Conservation (phyloP, 768 basidiomycete genomes). For the Epithele typhae region DNA sequence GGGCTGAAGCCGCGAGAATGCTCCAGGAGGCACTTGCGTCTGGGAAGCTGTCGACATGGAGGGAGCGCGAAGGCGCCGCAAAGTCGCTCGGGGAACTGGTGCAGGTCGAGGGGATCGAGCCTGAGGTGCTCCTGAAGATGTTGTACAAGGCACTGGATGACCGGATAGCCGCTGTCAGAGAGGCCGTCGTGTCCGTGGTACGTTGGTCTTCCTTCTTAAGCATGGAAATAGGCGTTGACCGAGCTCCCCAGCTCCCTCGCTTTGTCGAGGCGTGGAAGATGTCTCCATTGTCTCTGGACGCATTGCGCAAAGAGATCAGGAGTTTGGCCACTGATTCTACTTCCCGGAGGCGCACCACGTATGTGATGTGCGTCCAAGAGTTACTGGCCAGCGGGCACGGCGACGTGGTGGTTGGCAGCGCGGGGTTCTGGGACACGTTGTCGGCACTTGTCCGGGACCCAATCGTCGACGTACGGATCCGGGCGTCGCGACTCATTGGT, state of each 20-base stretch:
- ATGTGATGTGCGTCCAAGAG: conserved; percentile 67
- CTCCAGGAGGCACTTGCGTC: conserved; percentile 50
- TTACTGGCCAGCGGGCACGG: conserved; percentile 38
- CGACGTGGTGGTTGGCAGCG: conserved; percentile 34
- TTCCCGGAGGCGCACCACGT: conserved; percentile 41
- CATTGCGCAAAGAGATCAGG: conserved; percentile 12
- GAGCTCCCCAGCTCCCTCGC: conserved; percentile 10
- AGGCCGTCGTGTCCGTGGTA: conserved; percentile 64
- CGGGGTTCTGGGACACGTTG: conserved; percentile 53
- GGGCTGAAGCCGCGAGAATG: conserved; percentile 37
- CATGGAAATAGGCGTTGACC: too few relatives aligned
- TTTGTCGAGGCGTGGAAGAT: conserved; percentile 16
- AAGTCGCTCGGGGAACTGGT: conserved; percentile 49
- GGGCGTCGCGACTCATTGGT: conserved; percentile 70
- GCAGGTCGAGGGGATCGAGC: conserved; percentile 36
- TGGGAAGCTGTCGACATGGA: conserved; percentile 64
- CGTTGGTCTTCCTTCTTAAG: too few relatives aligned
- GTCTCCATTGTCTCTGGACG: conserved; percentile 13
- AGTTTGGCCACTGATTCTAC: conserved; percentile 14
- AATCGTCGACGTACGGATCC: conserved; percentile 83
- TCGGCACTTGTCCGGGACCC: conserved; percentile 54
- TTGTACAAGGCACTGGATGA: conserved; percentile 67
- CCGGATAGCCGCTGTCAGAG: conserved; percentile 78
- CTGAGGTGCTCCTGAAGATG: conserved; percentile 48
- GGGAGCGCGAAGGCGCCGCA: conserved; percentile 71